Base-by-base conservation (phyloP, 139 green algal genomes). In the Chlorella sp. region DNA sequence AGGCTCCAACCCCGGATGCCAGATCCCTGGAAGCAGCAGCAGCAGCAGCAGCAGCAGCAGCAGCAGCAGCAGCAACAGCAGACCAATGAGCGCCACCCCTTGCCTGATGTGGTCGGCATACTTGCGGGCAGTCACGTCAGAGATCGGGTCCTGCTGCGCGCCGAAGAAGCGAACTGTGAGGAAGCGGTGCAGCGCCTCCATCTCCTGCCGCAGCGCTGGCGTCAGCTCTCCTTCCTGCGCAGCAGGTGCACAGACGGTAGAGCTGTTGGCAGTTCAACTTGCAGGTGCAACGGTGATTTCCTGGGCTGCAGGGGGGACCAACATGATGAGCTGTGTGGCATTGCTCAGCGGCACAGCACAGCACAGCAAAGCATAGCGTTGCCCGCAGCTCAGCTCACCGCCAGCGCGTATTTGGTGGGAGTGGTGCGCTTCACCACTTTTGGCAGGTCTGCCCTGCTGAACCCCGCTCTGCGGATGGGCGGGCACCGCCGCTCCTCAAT, bases 131-230 rank as follows among this genome's bases (percentile, higher is more conserved):
- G 92, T 94, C 8, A 91, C 84, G 0, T 65, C 44, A 28, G 30
- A 13, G 54, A 94, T 88, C 1, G 91, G 90, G 34, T 89, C 84
- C n/a, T 77, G 32, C 58, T 92, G 87, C 30, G 84, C 80, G 2
- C 86, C 88, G 54, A 90, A 91, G 51, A 89, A 88, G 6, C 85
- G 80, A n/a, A 75, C 65, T 14, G 86, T 92, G 44, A 80, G 76
- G 73, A 94, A 95, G 32, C 34, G 40, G 19, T 81, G 43, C 51
- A 94, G 82, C n/a, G 40, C 81, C 1, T 76, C 83, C 54, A 95
- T 76, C 77, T 94, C 87, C 2, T 75, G 46, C 20, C 60, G 68
- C 46, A 94, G 82, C 28, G 51, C 43, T 1, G 40, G 28, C 0
- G 64, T 73, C 54, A 93, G 73, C 38, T 91, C 79, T 2, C 46